Conservation (phyloP, 1,139 yeast species). For the Yamadazyma diddensiae region DNA sequence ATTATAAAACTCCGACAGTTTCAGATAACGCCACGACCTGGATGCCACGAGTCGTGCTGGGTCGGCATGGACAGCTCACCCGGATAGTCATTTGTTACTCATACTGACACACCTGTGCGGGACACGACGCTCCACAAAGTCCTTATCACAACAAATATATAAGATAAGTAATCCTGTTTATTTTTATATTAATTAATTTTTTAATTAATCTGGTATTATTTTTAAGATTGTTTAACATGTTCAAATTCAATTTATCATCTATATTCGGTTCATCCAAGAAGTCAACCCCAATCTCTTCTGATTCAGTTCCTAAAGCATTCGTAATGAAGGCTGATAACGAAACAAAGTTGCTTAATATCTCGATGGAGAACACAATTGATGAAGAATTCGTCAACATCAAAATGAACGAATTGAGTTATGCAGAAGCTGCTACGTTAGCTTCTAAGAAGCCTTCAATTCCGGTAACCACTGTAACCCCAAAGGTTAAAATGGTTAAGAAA, state of each 20-base stretch:
- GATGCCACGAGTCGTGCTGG: too few species aligned
- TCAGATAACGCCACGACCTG: too few species aligned
- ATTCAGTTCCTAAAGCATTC: constrained; percentile 25
- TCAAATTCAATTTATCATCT: constrained; percentile 6
- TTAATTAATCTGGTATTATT: constrained; percentile 2
- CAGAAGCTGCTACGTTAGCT: constrained; percentile 35
- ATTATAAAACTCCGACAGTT: too few species aligned
- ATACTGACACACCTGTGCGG: neutral
- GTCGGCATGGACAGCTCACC: too few species aligned
- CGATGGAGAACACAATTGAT: constrained; percentile 31
- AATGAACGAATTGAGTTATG: constrained; percentile 37
- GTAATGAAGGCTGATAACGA: constrained; percentile 16
- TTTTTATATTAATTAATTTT: constrained; percentile 1
- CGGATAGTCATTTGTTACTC: neutral
- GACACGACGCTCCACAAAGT: constrained; percentile 4
- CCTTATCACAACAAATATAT: constrained; percentile 6
- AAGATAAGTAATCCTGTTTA: constrained; percentile 1
- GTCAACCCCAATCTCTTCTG: constrained; percentile 6
- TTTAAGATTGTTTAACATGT: constrained; percentile 4
- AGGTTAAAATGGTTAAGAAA: neutral
- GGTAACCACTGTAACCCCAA: neutral
- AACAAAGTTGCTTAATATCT: constrained; percentile 29
- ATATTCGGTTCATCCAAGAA: constrained; percentile 4
- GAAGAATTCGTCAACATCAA: constrained; percentile 40
- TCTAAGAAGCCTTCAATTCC: constrained; percentile 1